phyloP scores from a whole-genome alignment of 1,139 yeast species.

The Arxiozyma slooffiae region DNA sequence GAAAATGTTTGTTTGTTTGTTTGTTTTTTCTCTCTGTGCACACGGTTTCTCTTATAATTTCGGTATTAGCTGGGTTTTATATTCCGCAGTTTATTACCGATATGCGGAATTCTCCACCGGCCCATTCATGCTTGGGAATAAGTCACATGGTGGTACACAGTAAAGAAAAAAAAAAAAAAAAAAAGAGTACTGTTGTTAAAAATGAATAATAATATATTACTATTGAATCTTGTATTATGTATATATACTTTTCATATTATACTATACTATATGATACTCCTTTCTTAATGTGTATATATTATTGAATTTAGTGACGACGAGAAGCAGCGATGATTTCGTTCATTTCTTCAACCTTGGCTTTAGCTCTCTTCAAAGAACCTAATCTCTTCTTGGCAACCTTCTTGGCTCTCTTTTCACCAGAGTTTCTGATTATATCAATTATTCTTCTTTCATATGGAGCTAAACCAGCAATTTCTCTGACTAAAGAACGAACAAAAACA shows the following conservation, averaged over 20 bases:
- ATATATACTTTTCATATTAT: no score
- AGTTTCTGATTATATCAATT: slow-evolving; percentile 98
- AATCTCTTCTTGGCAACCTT: slow-evolving; percentile 99
- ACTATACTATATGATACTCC: not conserved
- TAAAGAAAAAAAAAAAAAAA: not conserved
- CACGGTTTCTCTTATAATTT: no score
- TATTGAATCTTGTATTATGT: not conserved
- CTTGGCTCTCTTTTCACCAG: slow-evolving; percentile 99
- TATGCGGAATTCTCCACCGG: no score
- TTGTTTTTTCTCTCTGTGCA: not conserved
- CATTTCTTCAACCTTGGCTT: slow-evolving; percentile 99
- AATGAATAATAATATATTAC: not conserved
- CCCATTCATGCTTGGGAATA: no score
- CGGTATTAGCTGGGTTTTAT: no score
- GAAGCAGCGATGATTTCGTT: slow-evolving; percentile 94
- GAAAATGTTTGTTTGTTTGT: no score
- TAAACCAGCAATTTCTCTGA: slow-evolving; percentile 96
- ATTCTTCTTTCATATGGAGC: slow-evolving; percentile 99
- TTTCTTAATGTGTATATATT: not conserved
- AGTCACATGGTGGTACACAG: no score
- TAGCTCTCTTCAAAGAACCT: slow-evolving; percentile 99
- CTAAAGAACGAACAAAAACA: slow-evolving; percentile 86
- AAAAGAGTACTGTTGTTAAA: not conserved
- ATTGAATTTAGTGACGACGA: slow-evolving; percentile 55
- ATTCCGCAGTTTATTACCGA: no score